Conservation (phyloP, 2,329 filamentous ascomycete species). For the Fusarium subglutinans region DNA sequence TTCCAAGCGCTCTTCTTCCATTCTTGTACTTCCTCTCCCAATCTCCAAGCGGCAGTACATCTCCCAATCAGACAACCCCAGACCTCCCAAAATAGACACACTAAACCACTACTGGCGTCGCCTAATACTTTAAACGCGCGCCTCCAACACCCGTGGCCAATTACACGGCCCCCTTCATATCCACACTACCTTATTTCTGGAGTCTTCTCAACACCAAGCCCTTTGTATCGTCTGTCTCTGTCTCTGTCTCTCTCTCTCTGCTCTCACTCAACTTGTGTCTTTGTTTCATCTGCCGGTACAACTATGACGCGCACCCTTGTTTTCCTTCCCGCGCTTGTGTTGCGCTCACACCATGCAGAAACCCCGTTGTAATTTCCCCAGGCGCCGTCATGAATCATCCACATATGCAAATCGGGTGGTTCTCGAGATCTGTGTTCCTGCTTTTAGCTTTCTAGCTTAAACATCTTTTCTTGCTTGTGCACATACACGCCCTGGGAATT, state of each 20-base stretch:
- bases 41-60: slow-evolving; percentile 14
- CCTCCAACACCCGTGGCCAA: slow-evolving; percentile 32
- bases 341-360: slow-evolving; percentile 31
- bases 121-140: slow-evolving; percentile 42
- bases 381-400: slow-evolving; percentile 13
- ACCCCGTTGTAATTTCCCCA: slow-evolving; percentile 43
- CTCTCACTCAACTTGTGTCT: not conserved
- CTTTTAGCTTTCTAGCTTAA: not conserved
- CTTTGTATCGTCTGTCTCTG: not conserved
- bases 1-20: slow-evolving; percentile 26
- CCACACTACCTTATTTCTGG: slow-evolving; percentile 20
- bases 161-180: slow-evolving; percentile 5
- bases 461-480: not conserved
- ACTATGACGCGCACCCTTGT: slow-evolving; percentile 36
- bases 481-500: not conserved
- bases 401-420: slow-evolving; percentile 40
- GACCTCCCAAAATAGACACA: slow-evolving; percentile 36
- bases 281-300: slow-evolving; percentile 22
- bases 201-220: slow-evolving; percentile 31
- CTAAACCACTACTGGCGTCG: slow-evolving; percentile 31
- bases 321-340: slow-evolving; percentile 20
- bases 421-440: slow-evolving; percentile 25
- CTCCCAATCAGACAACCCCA: slow-evolving; percentile 19
- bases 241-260: not conserved
- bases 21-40: slow-evolving; percentile 23